Evolutionary conservation across 179 eudicot genomes (phyloP).

Genomic region (Camellia oleifera): DNA sequence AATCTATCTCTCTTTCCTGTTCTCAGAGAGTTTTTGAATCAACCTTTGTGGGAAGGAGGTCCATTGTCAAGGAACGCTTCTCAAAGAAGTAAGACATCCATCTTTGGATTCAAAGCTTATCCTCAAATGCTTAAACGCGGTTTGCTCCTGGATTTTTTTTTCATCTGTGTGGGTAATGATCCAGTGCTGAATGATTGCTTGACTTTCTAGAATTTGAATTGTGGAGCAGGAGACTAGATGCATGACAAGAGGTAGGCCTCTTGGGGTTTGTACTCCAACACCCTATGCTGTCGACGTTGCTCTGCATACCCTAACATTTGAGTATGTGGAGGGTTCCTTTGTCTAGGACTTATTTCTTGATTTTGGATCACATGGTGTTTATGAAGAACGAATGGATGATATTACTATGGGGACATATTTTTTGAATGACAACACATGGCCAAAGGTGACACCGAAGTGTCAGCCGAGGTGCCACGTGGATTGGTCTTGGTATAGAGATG

Average conservation of each 20-base stretch:
- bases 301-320: slow-evolving; percentile 61
- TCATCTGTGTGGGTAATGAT: neutral
- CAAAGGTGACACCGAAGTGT: too few relatives aligned
- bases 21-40: slow-evolving; percentile 79
- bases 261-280: slow-evolving; percentile 84
- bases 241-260: slow-evolving; percentile 84
- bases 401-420: slow-evolving; percentile 9
- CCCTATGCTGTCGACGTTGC: slow-evolving; percentile 71
- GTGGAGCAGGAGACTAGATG: slow-evolving; percentile 87
- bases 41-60: slow-evolving; percentile 72
- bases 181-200: neutral
- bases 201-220: neutral
- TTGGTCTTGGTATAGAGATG: too few relatives aligned
- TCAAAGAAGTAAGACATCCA: slow-evolving; percentile 98
- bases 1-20: neutral
- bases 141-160: slow-evolving; percentile 29
- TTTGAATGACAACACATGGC: too few relatives aligned
- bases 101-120: slow-evolving; percentile 82
- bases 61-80: slow-evolving; percentile 80
- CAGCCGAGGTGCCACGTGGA: too few relatives aligned
- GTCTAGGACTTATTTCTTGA: slow-evolving; percentile 78
- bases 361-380: slow-evolving; percentile 58
- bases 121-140: slow-evolving; percentile 81
- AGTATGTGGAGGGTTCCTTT: slow-evolving; percentile 76
- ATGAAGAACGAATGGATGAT: slow-evolving; percentile 68